Evolutionary conservation across 139 green algal genomes (phyloP).

Genomic region (Micractinium conductrix): DNA sequence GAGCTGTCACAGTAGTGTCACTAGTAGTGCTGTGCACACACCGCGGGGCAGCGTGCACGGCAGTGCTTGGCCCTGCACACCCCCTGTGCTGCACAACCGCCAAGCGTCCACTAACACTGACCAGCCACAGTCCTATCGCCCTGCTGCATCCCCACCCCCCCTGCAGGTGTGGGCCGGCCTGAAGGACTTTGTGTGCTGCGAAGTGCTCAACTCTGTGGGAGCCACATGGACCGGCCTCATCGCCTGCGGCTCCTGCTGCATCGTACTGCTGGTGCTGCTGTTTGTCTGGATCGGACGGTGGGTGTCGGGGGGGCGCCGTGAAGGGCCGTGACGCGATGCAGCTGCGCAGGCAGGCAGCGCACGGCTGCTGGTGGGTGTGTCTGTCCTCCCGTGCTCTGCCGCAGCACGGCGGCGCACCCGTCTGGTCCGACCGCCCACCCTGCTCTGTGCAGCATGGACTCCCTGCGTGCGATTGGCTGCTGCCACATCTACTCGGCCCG

Average conservation of each 20-base stretch:
- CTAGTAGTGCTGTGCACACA: no score
- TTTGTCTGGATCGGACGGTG: constrained; percentile 24
- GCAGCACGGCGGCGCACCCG: background rate
- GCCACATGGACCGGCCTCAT: constrained; percentile 14
- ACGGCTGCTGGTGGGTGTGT: background rate
- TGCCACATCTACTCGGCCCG: constrained; percentile 22
- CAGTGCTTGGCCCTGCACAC: no score
- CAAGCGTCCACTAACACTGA: no score
- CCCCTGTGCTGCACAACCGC: no score
- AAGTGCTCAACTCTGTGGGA: background rate
- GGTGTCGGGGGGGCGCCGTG: background rate
- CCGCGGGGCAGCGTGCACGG: no score
- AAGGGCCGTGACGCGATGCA: background rate
- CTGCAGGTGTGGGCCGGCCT: background rate
- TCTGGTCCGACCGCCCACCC: background rate
- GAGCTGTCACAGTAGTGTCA: background rate
- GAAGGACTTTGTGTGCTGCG: constrained; percentile 21
- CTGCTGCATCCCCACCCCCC: background rate
- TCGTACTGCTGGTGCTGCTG: background rate
- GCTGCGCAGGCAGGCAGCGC: background rate
- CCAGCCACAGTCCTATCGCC: background rate
- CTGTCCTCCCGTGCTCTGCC: background rate
- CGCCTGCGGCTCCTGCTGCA: constrained; percentile 5
- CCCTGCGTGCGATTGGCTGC: background rate
- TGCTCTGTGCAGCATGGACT: constrained; percentile 12